Evolutionary conservation across 331 rosid species (phyloP).

Genomic region (Spiraea crenata): DNA sequence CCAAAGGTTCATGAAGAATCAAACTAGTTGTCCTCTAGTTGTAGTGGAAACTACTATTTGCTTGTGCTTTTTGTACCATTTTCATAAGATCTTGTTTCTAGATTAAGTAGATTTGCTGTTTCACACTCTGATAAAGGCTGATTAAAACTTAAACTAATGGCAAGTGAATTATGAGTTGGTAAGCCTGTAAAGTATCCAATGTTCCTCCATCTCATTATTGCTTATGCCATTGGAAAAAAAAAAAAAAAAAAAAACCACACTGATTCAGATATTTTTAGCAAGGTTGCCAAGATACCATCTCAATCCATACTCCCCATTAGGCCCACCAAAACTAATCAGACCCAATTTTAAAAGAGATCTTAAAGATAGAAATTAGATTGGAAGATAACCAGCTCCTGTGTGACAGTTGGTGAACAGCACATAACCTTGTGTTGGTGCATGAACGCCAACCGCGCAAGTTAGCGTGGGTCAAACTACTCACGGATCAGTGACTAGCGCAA

Average conservation of each 20-base stretch:
- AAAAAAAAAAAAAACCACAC: too few relatives aligned
- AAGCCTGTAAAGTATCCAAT: not conserved
- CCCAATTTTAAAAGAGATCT: too few relatives aligned
- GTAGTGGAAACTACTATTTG: not conserved
- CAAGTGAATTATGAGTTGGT: not conserved
- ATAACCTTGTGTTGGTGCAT: not conserved
- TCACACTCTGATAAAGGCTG: not conserved
- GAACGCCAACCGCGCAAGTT: too few relatives aligned
- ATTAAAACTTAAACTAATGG: not conserved
- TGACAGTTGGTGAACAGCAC: constrained; percentile 3
- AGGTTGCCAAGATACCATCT: too few relatives aligned
- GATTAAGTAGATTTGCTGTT: not conserved
- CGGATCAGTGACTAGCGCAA: too few relatives aligned
- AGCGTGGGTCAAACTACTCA: too few relatives aligned
- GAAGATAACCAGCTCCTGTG: too few relatives aligned
- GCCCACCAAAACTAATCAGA: too few relatives aligned
- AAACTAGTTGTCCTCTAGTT: too few relatives aligned
- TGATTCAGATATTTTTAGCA: too few relatives aligned
- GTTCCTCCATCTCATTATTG: not conserved
- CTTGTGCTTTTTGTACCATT: not conserved
- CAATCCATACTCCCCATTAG: too few relatives aligned
- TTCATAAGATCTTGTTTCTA: not conserved
- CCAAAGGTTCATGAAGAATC: not conserved
- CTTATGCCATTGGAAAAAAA: not conserved
- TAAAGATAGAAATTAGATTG: too few relatives aligned